Conservation (phyloP, 2,329 filamentous ascomycete species). For the Microcyclosporella mali region DNA sequence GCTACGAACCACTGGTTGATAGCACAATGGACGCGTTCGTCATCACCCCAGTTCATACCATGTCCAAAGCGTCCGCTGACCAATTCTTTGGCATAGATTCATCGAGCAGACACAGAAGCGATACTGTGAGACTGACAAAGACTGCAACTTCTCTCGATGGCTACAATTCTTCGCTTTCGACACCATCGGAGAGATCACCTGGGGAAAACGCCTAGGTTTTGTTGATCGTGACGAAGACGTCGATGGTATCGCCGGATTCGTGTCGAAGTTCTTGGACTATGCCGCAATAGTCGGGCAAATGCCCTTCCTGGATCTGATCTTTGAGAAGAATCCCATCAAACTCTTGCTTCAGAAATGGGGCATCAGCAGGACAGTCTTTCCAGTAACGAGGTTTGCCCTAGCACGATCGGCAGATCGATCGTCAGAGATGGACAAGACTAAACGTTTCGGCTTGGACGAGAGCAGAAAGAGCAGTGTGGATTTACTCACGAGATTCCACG, state of each 20-base stretch:
- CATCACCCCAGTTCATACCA: too few relatives aligned
- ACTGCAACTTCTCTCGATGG: slow-evolving; percentile 64
- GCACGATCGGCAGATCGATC: slow-evolving; percentile 61
- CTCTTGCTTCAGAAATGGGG: slow-evolving; percentile 63
- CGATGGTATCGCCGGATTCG: slow-evolving; percentile 63
- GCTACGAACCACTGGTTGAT: slow-evolving; percentile 76
- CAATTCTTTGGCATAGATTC: too few relatives aligned
- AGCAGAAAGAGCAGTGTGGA: slow-evolving; percentile 45
- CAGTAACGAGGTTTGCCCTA: slow-evolving; percentile 65
- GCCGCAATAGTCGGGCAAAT: slow-evolving; percentile 70
- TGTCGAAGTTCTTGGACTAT: slow-evolving; percentile 61
- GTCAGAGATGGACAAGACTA: slow-evolving; percentile 46
- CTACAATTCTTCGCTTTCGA: slow-evolving; percentile 78
- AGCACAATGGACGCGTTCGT: slow-evolving; percentile 63
- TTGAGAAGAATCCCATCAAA: slow-evolving; percentile 69
- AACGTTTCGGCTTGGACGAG: slow-evolving; percentile 35
- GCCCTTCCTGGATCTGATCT: slow-evolving; percentile 61
- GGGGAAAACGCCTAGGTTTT: slow-evolving; percentile 69
- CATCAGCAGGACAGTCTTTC: slow-evolving; percentile 62
- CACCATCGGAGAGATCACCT: slow-evolving; percentile 72
- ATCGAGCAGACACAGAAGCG: slow-evolving; percentile 46
- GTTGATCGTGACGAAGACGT: slow-evolving; percentile 69
- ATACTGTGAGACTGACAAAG: slow-evolving; percentile 37
- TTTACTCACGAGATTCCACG: slow-evolving; percentile 65
- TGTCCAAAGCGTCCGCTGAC: too few relatives aligned